A percentile compares a stretch with the other conserved stretches of the same genome.
These are phyloP conservation scores for Apiotrichum mycotoxinovorans DNA, from an alignment of 1,284 basidiomycete genomes.

Conservation along the genomic window DNA sequence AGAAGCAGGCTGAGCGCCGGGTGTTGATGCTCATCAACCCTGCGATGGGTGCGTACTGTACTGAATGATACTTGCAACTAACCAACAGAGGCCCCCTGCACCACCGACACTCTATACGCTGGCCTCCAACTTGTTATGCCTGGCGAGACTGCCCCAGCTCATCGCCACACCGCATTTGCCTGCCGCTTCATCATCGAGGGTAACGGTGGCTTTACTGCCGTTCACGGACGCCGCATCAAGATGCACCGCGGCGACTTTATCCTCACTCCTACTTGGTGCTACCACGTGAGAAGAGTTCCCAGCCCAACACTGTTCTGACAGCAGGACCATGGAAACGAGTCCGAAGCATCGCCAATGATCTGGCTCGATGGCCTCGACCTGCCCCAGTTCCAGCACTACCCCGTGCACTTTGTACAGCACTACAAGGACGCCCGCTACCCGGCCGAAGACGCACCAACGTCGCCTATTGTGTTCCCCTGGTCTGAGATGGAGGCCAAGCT, in stretches of 20 bases:
- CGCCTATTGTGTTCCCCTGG: conserved; percentile 22
- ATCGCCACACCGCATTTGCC: conserved; percentile 23
- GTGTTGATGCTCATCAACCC: conserved; percentile 25
- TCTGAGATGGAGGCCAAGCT: conserved; percentile 17
- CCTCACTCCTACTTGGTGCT: conserved; percentile 19
- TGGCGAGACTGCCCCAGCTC: conserved; percentile 23
- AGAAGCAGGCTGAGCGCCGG: conserved; percentile 20
- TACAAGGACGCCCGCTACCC: conserved; percentile 20
- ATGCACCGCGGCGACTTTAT: conserved; percentile 24
- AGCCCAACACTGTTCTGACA: too few relatives aligned
- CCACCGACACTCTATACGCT: conserved; percentile 24
- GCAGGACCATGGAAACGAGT: conserved; percentile 26
- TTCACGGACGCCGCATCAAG: conserved; percentile 19
- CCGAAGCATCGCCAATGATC: conserved; percentile 17
- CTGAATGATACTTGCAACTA: too few relatives aligned
- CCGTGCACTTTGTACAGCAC: conserved; percentile 21
- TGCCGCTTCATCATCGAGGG: conserved; percentile 23
- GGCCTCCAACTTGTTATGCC: conserved; percentile 21
- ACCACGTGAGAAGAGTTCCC: too few relatives aligned
- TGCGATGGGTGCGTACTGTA: too few relatives aligned
- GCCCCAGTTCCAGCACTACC: conserved; percentile 18
- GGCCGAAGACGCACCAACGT: conserved; percentile 10
- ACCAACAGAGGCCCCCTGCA: not conserved
- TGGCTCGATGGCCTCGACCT: conserved; percentile 25
- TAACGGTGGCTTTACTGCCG: conserved; percentile 20